Evolutionary conservation across 2,329 filamentous ascomycete genomes (phyloP).

Genomic region (Trichoderma citrinoviride): DNA sequence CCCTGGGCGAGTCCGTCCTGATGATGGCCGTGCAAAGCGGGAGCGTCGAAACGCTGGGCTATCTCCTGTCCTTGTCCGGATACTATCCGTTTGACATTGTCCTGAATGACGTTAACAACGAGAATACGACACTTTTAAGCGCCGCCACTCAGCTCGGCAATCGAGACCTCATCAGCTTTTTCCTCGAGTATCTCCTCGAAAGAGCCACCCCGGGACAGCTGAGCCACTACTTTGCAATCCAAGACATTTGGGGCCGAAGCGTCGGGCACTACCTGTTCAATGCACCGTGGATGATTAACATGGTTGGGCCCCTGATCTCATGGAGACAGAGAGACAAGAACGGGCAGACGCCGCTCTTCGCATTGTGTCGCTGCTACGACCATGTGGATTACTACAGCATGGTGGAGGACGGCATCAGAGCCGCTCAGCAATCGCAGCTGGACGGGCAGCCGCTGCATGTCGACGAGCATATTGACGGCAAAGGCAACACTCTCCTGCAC

Average conservation of each 20-base stretch:
- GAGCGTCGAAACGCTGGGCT: conserved; percentile 69
- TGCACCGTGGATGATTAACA: conserved; percentile 73
- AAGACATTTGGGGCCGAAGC: conserved; percentile 84
- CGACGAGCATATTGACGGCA: conserved; percentile 87
- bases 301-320: conserved; percentile 73
- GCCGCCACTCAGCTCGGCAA: conserved; percentile 86
- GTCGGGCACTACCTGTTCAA: conserved; percentile 96
- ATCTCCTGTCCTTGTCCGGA: conserved; percentile 72
- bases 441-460: conserved; percentile 81
- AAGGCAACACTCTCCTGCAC: conserved; percentile 93
- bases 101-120: conserved; percentile 81
- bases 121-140: conserved; percentile 84
- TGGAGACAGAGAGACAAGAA: conserved; percentile 94
- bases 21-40: conserved; percentile 82
- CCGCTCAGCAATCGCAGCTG: conserved; percentile 70
- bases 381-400: conserved; percentile 82
- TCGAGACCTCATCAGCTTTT: conserved; percentile 67
- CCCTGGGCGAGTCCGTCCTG: conserved; percentile 74
- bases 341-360: conserved; percentile 95
- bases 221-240: conserved; percentile 65
- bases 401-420: conserved; percentile 76
- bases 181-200: conserved; percentile 69
- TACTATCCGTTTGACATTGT: conserved; percentile 71
- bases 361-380: conserved; percentile 91
- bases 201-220: conserved; percentile 56